Evolutionary conservation across 305 asterid genomes (phyloP), one percentile per base, ranked within the genome.

Genomic region (Fraxinus dipetala): DNA sequence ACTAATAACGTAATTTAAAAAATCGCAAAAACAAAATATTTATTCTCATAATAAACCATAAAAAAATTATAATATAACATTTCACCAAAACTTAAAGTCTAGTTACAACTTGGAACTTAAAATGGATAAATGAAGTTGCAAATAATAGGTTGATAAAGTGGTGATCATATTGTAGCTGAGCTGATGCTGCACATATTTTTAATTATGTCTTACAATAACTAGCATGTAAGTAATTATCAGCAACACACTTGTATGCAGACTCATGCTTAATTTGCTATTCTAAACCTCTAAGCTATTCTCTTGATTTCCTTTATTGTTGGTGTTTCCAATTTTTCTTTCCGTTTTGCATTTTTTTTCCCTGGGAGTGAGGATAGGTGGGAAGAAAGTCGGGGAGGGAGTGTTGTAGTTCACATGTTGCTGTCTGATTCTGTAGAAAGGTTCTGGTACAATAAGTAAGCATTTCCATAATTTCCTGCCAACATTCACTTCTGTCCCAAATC

Each of bases 401-500:
- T 69, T 30, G 2, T 28, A 30, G 10, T 38, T 30, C 22, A 31
- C 32, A 18, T 65, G 40, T 24, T 67, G 38, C 65, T 24, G 76
- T 24, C 81, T 61, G 70, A 61, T 61, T 61, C 30, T 61, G 40
- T 45, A 59, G 54, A 43, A 43, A 76, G 40, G 35, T 43, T 45
- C 40, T 48, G 59, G 79, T 18, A 51, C 69, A 26, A 2, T 48
- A 48, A 51, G 13, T 76, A 31, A 59, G 77, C 43, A 34, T 38
- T 77, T 72, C 78, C 63, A 5, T 76, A 35, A 65, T 81, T 45
- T 69, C 70, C 51, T 80, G 72, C 76, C 79, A 30, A 20, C 30
- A 43, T 24, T 78, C 3, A 67, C 54, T 38, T 14, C 48, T 79
- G 67, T 86, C 45, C 59, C 74, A 74, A 72, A 78, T 61, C 79